Evolutionary conservation across 2,329 filamentous ascomycete species (phyloP).

Genomic region (Diaporthe aspalathi): DNA sequence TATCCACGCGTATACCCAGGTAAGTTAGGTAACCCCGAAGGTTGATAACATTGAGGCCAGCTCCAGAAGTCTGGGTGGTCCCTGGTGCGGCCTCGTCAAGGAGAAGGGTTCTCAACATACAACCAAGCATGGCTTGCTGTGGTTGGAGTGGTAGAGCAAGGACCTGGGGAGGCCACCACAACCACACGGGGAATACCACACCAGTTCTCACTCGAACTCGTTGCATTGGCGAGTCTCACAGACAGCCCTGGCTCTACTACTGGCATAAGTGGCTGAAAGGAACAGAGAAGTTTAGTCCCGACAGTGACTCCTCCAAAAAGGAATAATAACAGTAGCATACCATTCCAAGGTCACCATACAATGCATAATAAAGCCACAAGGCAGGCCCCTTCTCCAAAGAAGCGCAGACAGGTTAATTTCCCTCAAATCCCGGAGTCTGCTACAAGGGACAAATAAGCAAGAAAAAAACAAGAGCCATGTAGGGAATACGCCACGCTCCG

Average conservation of each 20-base stretch:
- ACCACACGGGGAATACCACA: neutral
- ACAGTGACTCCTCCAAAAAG: neutral
- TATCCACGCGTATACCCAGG: no score
- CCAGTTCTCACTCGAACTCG: neutral
- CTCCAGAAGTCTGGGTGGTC: neutral
- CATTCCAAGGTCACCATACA: neutral
- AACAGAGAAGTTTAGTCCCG: neutral
- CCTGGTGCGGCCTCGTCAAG: neutral
- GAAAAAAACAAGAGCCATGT: slow-evolving; percentile 2
- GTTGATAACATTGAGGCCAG: no score
- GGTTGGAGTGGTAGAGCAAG: neutral
- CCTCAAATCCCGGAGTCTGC: neutral
- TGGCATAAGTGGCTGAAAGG: neutral
- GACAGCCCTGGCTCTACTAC: neutral
- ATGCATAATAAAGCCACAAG: slow-evolving; percentile 1
- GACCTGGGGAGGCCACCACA: no score
- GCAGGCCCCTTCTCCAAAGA: neutral
- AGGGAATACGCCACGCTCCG: slow-evolving; percentile 37
- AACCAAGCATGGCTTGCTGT: neutral
- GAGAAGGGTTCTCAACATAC: neutral
- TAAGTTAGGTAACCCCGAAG: no score
- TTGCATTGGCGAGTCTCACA: neutral
- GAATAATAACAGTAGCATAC: neutral
- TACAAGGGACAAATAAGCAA: slow-evolving; percentile 11
- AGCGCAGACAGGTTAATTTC: slow-evolving; percentile 8